These are phyloP conservation scores for Raphanus sativus DNA, from an alignment of 345 rosid genomes.

Conservation along the genomic window DNA sequence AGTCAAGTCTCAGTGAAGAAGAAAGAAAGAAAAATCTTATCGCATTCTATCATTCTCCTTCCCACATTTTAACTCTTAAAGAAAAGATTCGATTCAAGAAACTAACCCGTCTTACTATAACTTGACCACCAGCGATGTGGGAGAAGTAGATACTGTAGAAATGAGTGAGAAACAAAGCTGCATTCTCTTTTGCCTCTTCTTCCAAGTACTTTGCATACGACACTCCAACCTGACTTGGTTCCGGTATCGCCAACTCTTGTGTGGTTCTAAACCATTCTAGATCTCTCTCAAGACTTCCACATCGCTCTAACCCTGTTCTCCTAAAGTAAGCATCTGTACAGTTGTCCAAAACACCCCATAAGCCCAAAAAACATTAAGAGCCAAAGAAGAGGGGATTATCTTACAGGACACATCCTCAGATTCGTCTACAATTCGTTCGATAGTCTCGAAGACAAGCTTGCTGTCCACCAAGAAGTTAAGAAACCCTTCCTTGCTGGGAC, in stretches of 20 bases:
- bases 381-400: slow-evolving; percentile 17
- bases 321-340: slow-evolving; percentile 80
- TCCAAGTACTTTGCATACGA: slow-evolving; percentile 68
- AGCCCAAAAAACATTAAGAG: not conserved
- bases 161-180: slow-evolving; percentile 80
- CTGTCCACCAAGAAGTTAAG: slow-evolving; percentile 72
- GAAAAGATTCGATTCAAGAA: not conserved
- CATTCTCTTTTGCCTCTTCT: slow-evolving; percentile 64
- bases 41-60: not conserved
- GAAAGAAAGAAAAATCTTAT: not conserved
- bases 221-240: slow-evolving; percentile 63
- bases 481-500: slow-evolving; percentile 65
- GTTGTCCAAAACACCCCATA: not conserved
- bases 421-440: slow-evolving; percentile 75
- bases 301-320: slow-evolving; percentile 80
- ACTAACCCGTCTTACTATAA: slow-evolving; percentile 63
- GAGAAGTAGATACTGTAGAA: slow-evolving; percentile 90
- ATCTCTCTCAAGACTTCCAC: slow-evolving; percentile 62
- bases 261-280: slow-evolving; percentile 59
- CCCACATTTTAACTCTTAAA: not conserved
- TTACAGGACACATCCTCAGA: slow-evolving; percentile 82
- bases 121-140: slow-evolving; percentile 87
- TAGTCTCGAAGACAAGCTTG: slow-evolving; percentile 68
- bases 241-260: slow-evolving; percentile 51
- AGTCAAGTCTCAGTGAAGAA: not conserved